These are phyloP conservation scores for Psidium guajava DNA, from an alignment of 345 rosid genomes.

Conservation along the genomic window DNA sequence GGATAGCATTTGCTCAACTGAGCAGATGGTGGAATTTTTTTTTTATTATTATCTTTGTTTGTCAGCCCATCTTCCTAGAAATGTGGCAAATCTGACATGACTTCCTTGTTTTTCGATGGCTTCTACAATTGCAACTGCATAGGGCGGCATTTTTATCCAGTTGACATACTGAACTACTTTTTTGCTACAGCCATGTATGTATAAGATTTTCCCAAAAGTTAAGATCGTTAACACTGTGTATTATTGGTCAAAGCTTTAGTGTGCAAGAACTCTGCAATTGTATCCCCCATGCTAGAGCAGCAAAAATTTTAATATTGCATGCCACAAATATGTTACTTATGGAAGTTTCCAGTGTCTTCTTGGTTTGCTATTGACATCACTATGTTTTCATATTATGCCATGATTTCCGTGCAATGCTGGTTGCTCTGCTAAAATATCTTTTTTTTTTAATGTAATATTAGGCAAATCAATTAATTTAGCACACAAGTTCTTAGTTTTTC, in stretches of 20 bases:
- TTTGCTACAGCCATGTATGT: not conserved
- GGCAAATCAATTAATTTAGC: not conserved
- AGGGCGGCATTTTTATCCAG: not conserved
- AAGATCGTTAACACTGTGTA: not conserved
- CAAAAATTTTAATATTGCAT: not conserved
- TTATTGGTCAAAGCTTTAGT: not conserved
- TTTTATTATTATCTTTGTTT: not conserved
- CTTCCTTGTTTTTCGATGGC: not conserved
- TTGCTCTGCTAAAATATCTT: not conserved
- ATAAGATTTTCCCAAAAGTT: not conserved
- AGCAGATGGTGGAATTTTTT: not conserved
- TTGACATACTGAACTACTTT: not conserved
- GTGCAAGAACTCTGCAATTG: not conserved
- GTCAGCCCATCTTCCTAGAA: not conserved
- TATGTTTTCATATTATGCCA: not conserved
- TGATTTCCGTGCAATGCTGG: not conserved
- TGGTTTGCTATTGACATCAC: not conserved
- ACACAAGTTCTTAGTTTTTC: not conserved
- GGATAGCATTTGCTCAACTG: not conserved
- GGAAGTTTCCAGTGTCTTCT: not conserved
- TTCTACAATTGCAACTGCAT: not conserved
- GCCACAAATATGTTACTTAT: not conserved
- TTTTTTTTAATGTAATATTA: not conserved
- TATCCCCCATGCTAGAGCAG: not conserved
- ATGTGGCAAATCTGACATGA: not conserved